Evolutionary conservation across 768 basidiomycete genomes (phyloP).

Genomic region (Russula ochroleuca): DNA sequence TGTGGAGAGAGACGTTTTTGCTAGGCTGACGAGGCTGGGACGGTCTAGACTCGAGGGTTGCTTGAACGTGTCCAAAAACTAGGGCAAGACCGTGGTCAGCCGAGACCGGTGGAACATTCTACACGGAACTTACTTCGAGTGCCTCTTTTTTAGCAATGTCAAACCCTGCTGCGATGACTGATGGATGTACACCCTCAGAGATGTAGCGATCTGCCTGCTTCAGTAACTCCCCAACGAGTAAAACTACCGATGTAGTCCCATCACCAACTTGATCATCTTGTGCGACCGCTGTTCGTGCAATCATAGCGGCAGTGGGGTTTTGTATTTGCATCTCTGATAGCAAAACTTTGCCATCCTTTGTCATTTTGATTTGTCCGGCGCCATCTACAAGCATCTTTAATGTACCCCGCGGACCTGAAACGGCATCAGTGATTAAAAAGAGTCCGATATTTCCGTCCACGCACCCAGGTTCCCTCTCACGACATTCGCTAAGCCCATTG

Average conservation of each 20-base stretch:
- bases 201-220: constrained; percentile 98
- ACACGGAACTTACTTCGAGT: constrained; percentile 55
- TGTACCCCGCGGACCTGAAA: constrained; percentile 87
- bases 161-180: constrained; percentile 91
- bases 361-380: constrained; percentile 98
- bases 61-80: constrained; percentile 95
- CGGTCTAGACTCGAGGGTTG: constrained; percentile 74
- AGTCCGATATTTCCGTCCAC: constrained; percentile 28
- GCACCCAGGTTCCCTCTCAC: constrained; percentile 95
- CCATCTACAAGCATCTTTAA: constrained; percentile 99
- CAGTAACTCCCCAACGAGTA: constrained; percentile 91
- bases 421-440: constrained; percentile 16
- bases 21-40: constrained; percentile 87
- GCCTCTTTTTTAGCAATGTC: constrained; percentile 98
- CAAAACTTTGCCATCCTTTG: constrained; percentile 98
- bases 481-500: constrained; percentile 95
- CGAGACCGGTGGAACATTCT: constrained; percentile 27
- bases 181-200: constrained; percentile 96
- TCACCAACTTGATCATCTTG: constrained; percentile 99
- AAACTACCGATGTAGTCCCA: constrained; percentile 95
- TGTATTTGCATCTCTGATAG: constrained; percentile 99
- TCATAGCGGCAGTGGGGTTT: constrained; percentile 99
- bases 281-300: constrained; percentile 95
- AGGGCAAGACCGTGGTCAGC: constrained; percentile 23
- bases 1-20: constrained; percentile 92